phyloP scores from a whole-genome alignment of 2,329 filamentous ascomycete species.

The Fusarium devonianum region DNA sequence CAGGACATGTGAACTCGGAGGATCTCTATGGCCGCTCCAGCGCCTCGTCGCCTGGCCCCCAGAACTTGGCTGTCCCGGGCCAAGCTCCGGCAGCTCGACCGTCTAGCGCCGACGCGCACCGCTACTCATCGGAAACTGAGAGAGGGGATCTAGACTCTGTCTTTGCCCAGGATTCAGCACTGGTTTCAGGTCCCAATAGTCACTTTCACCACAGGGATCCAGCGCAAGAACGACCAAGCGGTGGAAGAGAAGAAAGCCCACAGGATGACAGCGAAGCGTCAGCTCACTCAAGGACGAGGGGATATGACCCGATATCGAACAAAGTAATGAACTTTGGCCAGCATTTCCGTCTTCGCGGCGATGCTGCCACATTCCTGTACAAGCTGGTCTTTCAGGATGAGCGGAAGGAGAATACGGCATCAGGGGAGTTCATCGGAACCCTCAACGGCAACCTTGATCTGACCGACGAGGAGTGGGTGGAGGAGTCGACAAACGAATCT shows the following conservation, averaged over 20 bases:
- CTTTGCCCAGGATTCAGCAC: not conserved
- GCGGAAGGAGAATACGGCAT: rapidly evolving
- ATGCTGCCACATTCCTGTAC: conserved; percentile 27
- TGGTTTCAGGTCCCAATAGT: rapidly evolving
- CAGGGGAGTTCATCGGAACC: too few relatives aligned
- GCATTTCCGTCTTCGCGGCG: conserved; percentile 17
- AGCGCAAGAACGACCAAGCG: not conserved
- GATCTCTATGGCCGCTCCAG: conserved; percentile 9
- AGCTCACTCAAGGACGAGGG: not conserved
- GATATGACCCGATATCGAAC: not conserved
- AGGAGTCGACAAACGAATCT: not conserved
- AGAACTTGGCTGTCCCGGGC: not conserved
- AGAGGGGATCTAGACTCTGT: conserved; percentile 4
- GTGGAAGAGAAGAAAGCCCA: not conserved
- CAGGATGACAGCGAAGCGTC: not conserved
- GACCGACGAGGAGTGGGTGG: too few relatives aligned
- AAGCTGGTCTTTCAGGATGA: conserved; percentile 18
- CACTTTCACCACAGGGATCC: not conserved
- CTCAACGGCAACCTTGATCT: too few relatives aligned
- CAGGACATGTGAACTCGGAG: conserved; percentile 10
- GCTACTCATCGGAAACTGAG: not conserved
- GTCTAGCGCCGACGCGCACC: not conserved
- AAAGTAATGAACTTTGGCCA: conserved; percentile 10
- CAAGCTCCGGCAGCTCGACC: not conserved
- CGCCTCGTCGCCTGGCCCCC: not conserved